Evolutionary conservation across 441 rosid genomes (phyloP).

Genomic region (Populus tomentosa): DNA sequence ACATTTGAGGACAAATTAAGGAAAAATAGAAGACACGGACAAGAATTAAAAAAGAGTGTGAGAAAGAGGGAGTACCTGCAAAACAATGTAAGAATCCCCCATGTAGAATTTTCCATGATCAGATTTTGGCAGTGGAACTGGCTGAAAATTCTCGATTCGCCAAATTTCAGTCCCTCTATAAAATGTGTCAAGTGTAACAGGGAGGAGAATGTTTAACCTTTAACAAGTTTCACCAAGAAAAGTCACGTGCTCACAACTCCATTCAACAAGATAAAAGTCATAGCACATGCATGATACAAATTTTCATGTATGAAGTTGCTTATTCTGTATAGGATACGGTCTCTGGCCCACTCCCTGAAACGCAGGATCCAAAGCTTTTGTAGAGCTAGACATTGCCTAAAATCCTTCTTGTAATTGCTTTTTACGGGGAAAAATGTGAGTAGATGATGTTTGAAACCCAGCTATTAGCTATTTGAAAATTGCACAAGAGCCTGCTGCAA

Average conservation of each 20-base stretch:
- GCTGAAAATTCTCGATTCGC: conserved; percentile 95
- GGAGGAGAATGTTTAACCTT: conserved; percentile 12
- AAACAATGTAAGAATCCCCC: conserved; percentile 91
- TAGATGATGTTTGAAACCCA: conserved; percentile 16
- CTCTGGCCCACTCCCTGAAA: conserved; percentile 96
- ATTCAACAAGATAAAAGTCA: background rate
- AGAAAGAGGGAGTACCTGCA: conserved; percentile 54
- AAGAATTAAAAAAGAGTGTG: background rate
- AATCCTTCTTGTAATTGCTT: conserved; percentile 25
- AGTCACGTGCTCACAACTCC: background rate
- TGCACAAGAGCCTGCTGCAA: conserved; percentile 25
- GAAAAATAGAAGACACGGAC: background rate
- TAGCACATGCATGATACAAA: conserved; percentile 2
- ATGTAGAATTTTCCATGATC: conserved; percentile 91
- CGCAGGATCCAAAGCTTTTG: conserved; percentile 84
- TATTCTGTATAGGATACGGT: conserved; percentile 60
- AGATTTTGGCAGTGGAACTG: conserved; percentile 78
- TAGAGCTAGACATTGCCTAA: conserved; percentile 65
- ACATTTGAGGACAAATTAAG: background rate
- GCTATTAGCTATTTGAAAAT: conserved; percentile 16
- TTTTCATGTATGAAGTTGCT: conserved; percentile 5
- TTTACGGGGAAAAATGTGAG: conserved; percentile 1
- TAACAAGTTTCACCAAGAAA: background rate
- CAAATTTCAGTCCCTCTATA: conserved; percentile 96
- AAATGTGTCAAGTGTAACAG: conserved; percentile 56